A percentile compares a stretch with the other conserved stretches of the same genome.
Evolutionary conservation across 225 moss, liverwort and hornwort genomes (phyloP).

Genomic region (Polytrichum commune): DNA sequence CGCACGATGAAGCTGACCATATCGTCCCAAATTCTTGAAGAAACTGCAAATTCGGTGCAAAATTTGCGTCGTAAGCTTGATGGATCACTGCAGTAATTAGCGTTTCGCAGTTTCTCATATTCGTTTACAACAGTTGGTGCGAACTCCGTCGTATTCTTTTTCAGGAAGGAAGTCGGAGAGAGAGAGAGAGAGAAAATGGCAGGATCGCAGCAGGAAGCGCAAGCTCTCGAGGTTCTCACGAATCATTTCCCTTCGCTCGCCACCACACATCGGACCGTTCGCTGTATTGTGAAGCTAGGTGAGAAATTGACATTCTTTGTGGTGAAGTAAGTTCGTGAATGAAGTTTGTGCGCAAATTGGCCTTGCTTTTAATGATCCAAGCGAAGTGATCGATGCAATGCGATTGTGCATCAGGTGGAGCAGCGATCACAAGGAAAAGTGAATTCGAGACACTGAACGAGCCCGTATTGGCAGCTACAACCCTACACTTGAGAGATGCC

Average conservation of each 20-base stretch:
- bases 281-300: slow-evolving; percentile 93
- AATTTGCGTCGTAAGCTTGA: too few relatives aligned
- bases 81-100: too few relatives aligned
- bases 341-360: not conserved
- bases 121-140: too few relatives aligned
- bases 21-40: too few relatives aligned
- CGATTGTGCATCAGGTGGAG: slow-evolving; percentile 57
- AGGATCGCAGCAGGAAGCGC: slow-evolving; percentile 10
- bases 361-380: not conserved
- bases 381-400: not conserved
- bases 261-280: slow-evolving; percentile 47
- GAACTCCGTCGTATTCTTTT: too few relatives aligned
- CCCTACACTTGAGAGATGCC: slow-evolving; percentile 71
- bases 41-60: too few relatives aligned
- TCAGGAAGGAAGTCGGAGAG: not conserved
- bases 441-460: slow-evolving; percentile 75
- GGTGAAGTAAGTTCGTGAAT: too few relatives aligned
- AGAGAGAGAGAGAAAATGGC: slow-evolving; percentile 12
- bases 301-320: slow-evolving; percentile 9
- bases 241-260: slow-evolving; percentile 27
- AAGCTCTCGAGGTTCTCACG: slow-evolving; percentile 23
- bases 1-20: too few relatives aligned
- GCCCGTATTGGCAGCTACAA: slow-evolving; percentile 53
- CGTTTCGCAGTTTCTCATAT: too few relatives aligned
- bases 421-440: slow-evolving; percentile 72